phyloP scores from a whole-genome alignment of 768 basidiomycete genomes.

The Suillus subaureus region DNA sequence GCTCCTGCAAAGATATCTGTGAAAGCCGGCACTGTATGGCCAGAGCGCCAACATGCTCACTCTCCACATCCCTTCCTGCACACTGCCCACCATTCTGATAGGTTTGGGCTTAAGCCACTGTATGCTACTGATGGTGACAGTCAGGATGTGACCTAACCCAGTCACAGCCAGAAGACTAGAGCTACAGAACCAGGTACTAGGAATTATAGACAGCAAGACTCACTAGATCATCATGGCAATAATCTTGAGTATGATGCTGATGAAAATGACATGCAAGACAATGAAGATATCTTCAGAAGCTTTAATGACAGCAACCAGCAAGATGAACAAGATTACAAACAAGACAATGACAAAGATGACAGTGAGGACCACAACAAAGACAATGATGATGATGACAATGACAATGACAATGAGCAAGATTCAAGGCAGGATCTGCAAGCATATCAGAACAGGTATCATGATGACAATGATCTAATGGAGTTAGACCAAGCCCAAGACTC shows the following conservation, averaged over 20 bases:
- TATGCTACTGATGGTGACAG: not conserved
- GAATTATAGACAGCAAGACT: not conserved
- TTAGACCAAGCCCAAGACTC: not conserved
- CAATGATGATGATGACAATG: too few relatives aligned
- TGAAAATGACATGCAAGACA: not conserved
- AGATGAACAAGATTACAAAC: not conserved
- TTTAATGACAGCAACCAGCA: not conserved
- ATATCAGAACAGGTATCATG: not conserved
- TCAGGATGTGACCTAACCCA: too few relatives aligned
- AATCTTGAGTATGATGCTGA: not conserved
- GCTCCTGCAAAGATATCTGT: slow-evolving; percentile 1
- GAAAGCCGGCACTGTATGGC: not conserved
- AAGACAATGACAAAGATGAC: too few relatives aligned
- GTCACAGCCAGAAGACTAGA: not conserved
- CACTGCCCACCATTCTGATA: not conserved
- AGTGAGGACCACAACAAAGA: too few relatives aligned
- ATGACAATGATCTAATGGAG: not conserved
- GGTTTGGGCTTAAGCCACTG: not conserved
- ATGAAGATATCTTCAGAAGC: not conserved
- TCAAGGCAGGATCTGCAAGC: not conserved
- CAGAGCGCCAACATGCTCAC: not conserved
- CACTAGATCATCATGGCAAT: not conserved
- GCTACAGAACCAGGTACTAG: not conserved
- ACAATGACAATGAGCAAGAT: not conserved
- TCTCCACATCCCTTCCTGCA: not conserved